Evolutionary conservation across 371 early-diverging fungal species (phyloP).

Genomic region (Mortierella sp.): DNA sequence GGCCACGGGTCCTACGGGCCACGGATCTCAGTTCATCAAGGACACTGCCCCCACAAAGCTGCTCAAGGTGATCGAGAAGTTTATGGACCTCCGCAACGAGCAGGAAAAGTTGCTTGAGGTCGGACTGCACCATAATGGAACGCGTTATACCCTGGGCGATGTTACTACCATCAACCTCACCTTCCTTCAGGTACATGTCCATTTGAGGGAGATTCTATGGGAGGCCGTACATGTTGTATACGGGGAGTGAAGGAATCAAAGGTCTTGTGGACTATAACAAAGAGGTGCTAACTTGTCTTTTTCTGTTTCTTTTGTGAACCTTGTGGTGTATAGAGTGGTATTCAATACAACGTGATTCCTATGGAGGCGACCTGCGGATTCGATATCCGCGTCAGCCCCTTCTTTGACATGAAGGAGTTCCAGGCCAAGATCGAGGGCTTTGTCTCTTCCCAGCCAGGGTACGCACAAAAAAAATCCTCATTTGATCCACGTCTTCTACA

Average conservation of each 20-base stretch:
- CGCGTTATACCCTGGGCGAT: constrained; percentile 73
- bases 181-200: constrained; percentile 63
- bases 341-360: constrained; percentile 80
- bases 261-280: not conserved
- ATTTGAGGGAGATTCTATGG: not conserved
- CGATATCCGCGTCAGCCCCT: constrained; percentile 81
- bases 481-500: too few relatives aligned
- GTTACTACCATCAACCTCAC: constrained; percentile 85
- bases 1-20: constrained; percentile 71
- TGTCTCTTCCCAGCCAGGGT: constrained; percentile 66
- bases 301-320: not conserved
- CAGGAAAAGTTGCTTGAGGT: constrained; percentile 65
- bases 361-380: constrained; percentile 70
- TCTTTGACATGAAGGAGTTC: constrained; percentile 69
- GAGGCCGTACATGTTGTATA: not conserved
- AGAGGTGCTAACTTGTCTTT: not conserved
- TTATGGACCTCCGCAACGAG: constrained; percentile 69
- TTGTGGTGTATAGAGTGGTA: constrained; percentile 58
- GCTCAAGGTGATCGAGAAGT: constrained; percentile 65
- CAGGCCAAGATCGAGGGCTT: constrained; percentile 63
- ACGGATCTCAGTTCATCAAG: constrained; percentile 81
- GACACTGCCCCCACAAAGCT: constrained; percentile 77
- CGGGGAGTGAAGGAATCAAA: not conserved
- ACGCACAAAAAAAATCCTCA: too few relatives aligned
- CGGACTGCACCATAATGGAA: constrained; percentile 61